Conservation (phyloP, 75 land plant genomes). For the Sequoiadendron giganteum region DNA sequence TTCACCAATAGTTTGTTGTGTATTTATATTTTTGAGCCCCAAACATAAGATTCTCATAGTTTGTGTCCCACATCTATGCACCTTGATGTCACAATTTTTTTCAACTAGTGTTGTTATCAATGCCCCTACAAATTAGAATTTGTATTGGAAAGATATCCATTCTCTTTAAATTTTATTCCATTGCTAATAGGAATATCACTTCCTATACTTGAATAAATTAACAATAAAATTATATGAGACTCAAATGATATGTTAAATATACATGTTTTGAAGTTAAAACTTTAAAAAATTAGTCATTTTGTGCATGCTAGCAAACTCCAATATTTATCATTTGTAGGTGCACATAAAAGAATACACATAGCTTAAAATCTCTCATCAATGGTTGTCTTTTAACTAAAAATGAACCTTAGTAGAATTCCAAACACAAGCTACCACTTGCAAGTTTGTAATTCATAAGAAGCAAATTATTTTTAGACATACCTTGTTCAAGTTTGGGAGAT, state of each 20-base stretch:
- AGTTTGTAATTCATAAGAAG: not conserved
- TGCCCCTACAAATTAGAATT: not conserved
- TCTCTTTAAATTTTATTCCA: not conserved
- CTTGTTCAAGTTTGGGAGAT: slow-evolving; percentile 11
- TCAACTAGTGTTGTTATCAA: not conserved
- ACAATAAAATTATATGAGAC: not conserved
- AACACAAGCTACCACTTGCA: not conserved
- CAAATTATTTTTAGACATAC: not conserved
- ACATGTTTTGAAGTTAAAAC: not conserved
- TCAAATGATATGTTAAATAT: not conserved
- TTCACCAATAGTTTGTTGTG: too few relatives aligned
- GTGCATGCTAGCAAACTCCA: not conserved
- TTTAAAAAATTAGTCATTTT: not conserved
- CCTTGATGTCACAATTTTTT: too few relatives aligned
- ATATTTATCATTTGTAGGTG: not conserved
- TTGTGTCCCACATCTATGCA: not conserved
- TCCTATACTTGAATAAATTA: not conserved
- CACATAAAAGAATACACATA: slow-evolving; percentile 16
- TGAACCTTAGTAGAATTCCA: not conserved
- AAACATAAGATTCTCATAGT: too few relatives aligned
- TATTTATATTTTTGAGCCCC: too few relatives aligned
- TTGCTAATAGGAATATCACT: not conserved
- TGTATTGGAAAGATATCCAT: not conserved
- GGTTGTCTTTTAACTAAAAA: not conserved
- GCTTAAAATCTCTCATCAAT: not conserved